phyloP scores from a whole-genome alignment of 2,329 filamentous ascomycete genomes.

The Colletotrichum sp. region DNA sequence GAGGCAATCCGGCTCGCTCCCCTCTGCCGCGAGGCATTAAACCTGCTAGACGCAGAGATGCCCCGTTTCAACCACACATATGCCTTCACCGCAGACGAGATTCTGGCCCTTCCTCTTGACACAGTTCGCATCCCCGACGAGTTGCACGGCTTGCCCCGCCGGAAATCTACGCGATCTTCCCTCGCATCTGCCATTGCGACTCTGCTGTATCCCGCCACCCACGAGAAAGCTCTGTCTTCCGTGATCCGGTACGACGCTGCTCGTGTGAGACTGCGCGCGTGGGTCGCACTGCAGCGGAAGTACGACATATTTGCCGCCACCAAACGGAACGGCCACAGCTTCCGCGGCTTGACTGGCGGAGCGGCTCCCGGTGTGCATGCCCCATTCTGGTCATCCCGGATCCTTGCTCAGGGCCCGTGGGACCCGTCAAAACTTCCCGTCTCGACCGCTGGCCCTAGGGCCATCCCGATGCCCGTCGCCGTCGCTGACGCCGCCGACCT shows the following conservation, averaged over 20 bases:
- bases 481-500: constrained; percentile 34
- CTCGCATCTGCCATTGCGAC: constrained; percentile 35
- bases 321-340: constrained; percentile 32
- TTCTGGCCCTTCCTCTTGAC: constrained; percentile 35
- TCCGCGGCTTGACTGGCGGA: constrained; percentile 31
- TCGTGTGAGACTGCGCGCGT: constrained; percentile 39
- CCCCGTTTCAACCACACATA: constrained; percentile 31
- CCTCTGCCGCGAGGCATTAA: constrained; percentile 32
- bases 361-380: constrained; percentile 35
- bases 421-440: constrained; percentile 31
- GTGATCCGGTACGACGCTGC: constrained; percentile 42
- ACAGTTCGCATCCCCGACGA: constrained; percentile 32
- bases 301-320: constrained; percentile 37
- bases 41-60: constrained; percentile 28
- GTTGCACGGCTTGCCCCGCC: constrained; percentile 37
- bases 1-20: constrained; percentile 31
- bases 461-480: constrained; percentile 38
- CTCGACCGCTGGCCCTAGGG: constrained; percentile 33
- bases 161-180: constrained; percentile 34
- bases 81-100: constrained; percentile 38
- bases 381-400: constrained; percentile 36
- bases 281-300: constrained; percentile 38
- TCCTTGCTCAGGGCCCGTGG: constrained; percentile 39
- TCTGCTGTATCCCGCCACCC: constrained; percentile 35
- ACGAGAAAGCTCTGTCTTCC: constrained; percentile 37